Conservation (phyloP, 2,329 filamentous ascomycete species). For the Lasiodiplodia citricola region DNA sequence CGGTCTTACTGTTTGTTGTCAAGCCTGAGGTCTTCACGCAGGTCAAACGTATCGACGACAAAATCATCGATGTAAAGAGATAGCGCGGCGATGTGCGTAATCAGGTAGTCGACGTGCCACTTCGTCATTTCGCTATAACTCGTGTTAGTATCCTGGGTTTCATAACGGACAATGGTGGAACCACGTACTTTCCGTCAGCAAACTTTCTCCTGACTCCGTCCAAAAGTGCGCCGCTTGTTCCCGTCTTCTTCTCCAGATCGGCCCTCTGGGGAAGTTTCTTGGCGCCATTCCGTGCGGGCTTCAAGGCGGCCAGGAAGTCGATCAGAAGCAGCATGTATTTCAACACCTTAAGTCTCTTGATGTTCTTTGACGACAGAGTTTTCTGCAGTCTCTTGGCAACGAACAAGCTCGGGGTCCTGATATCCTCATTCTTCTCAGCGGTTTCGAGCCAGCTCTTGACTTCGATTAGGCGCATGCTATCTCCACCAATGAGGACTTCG, state of each 20-base stretch:
- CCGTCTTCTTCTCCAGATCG: slow-evolving; percentile 63
- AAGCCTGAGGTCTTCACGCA: slow-evolving; percentile 74
- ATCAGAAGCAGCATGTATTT: slow-evolving; percentile 56
- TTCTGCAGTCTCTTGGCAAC: slow-evolving; percentile 68
- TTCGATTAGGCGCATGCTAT: slow-evolving; percentile 70
- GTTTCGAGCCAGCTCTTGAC: slow-evolving; percentile 77
- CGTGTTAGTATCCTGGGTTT: slow-evolving; percentile 27
- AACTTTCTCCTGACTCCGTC: slow-evolving; percentile 74
- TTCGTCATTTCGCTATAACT: slow-evolving; percentile 64
- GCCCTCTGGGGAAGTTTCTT: slow-evolving; percentile 65
- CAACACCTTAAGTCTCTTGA: slow-evolving; percentile 54
- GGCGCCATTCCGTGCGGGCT: slow-evolving; percentile 41
- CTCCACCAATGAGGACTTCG: slow-evolving; percentile 68
- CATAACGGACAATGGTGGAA: slow-evolving; percentile 32
- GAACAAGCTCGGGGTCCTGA: slow-evolving; percentile 65
- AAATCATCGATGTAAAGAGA: slow-evolving; percentile 75
- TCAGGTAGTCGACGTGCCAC: slow-evolving; percentile 72
- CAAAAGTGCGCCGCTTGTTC: slow-evolving; percentile 66
- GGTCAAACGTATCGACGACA: slow-evolving; percentile 70
- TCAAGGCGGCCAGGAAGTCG: slow-evolving; percentile 52
- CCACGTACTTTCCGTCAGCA: slow-evolving; percentile 57
- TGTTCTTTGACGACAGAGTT: slow-evolving; percentile 59
- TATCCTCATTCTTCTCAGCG: slow-evolving; percentile 62
- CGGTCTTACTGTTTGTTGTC: slow-evolving; percentile 66
- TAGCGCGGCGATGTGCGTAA: slow-evolving; percentile 74